phyloP scores from a whole-genome alignment of 495 filamentous ascomycete genomes.

The Xylaria telfairii region DNA sequence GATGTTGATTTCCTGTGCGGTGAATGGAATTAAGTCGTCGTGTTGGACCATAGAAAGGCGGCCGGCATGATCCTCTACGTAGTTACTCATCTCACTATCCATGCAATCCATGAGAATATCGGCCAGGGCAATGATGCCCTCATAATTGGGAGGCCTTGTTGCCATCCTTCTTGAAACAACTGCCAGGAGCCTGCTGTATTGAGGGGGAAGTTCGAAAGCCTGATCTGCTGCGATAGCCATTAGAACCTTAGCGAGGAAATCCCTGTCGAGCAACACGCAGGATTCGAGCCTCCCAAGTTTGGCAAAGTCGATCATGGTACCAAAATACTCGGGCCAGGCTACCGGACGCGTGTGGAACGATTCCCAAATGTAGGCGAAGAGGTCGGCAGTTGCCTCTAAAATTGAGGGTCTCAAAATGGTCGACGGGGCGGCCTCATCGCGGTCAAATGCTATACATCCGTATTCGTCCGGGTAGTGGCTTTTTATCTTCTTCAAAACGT shows the following conservation, averaged over 20 bases:
- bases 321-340: conserved; percentile 84
- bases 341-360: conserved; percentile 62
- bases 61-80: conserved; percentile 45
- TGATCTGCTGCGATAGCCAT: conserved; percentile 68
- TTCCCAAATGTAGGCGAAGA: conserved; percentile 62
- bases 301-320: conserved; percentile 66
- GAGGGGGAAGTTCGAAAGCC: conserved; percentile 45
- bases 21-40: conserved; percentile 44
- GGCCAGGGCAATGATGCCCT: conserved; percentile 59
- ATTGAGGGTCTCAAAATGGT: conserved; percentile 11
- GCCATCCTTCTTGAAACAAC: conserved; percentile 57
- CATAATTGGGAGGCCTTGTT: conserved; percentile 58
- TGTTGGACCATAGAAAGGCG: conserved; percentile 35
- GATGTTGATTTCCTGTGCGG: conserved; percentile 47
- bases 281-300: conserved; percentile 61
- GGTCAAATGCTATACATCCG: conserved; percentile 36
- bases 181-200: conserved; percentile 50
- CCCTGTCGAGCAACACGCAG: conserved; percentile 58
- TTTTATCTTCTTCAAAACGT: conserved; percentile 60
- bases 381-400: conserved; percentile 32
- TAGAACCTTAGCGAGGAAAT: conserved; percentile 63
- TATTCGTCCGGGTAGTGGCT: conserved; percentile 49
- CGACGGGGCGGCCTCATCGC: conserved; percentile 27
- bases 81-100: conserved; percentile 54
- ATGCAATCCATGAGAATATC: conserved; percentile 56